Base-by-base conservation (phyloP, 805 yeast species). In the Teunomyces panamensis region DNA sequence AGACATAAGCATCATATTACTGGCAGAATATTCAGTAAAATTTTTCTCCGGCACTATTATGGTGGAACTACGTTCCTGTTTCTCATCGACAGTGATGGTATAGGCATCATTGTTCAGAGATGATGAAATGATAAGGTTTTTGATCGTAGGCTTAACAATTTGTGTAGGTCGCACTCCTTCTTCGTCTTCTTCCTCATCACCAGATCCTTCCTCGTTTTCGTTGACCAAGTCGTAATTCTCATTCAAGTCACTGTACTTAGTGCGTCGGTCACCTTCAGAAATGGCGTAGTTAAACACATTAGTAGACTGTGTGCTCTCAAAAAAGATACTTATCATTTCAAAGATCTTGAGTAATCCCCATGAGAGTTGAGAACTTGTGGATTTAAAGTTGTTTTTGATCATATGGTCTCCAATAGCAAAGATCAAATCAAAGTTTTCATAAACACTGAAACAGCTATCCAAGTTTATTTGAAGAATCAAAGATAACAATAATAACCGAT, bases 251-350 rank as follows among this genome's bases (percentile, higher is more conserved):
- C 71, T 72, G 52, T 75, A 77, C n/a, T 74, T 73, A 32, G 59
- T 64, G 9, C 66, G 72, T 29, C 57, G 57, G 32, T 68, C 74
- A 13, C 52, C 56, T 20, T 63, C 68, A 10, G 62, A 56, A 27
- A 79, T 72, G 20, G 68, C 55, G 56, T 78, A 80, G 54, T 77
- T 75, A 50, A 71, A 68, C 10, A 68, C 55, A 54, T 76, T 80
- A 34, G 80, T 73, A 1, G 76, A 66, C 35, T 78, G 77, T 1
- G 84, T 78, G 9, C 81, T 71, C 49, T 65, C 72, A 56, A 65
- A 79, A 45, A 75, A 70, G 11, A 71, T 55, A 50, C 63, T 56
- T 51, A 68, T 53, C 52, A 59, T 66, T 49, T 51, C 63, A 58
- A 75, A 68, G 28, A 57, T 58, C 39, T 56, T 56, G 44, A 65